These are phyloP conservation scores for Moricandia arvensis DNA, from an alignment of 345 rosid genomes.

Conservation along the genomic window DNA sequence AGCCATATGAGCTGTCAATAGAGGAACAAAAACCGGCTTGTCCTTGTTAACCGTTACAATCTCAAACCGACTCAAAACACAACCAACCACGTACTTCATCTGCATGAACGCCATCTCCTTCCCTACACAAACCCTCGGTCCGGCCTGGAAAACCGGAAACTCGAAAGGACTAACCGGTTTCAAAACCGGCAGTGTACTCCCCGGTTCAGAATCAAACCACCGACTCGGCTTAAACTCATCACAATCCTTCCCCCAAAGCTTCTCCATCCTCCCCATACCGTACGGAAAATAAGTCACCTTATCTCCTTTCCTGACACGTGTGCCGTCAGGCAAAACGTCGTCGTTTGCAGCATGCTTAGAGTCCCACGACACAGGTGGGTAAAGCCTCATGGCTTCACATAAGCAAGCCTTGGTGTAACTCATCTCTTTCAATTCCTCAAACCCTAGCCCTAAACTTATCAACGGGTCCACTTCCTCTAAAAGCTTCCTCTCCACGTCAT, in stretches of 20 bases:
- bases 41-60: background rate
- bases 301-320: conserved; percentile 45
- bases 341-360: conserved; percentile 54
- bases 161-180: conserved; percentile 42
- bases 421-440: conserved; percentile 45
- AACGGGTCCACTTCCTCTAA: conserved; percentile 46
- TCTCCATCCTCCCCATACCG: conserved; percentile 81
- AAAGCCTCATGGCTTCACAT: conserved; percentile 66
- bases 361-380: conserved; percentile 69
- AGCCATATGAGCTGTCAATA: background rate
- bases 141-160: background rate
- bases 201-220: conserved; percentile 40
- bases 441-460: conserved; percentile 29
- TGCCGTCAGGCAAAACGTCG: conserved; percentile 67
- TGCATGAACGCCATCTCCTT: background rate
- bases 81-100: background rate
- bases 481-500: conserved; percentile 30
- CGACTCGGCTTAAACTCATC: conserved; percentile 60
- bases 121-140: background rate
- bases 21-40: background rate
- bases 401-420: conserved; percentile 50
- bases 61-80: background rate
- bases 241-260: conserved; percentile 60
- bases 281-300: conserved; percentile 56
- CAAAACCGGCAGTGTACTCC: conserved; percentile 14